A percentile compares a stretch with the other conserved stretches of the same genome.
phyloP scores from a whole-genome alignment of 176 grass and related monocot genomes.

The Tillandsia fasciculata region DNA sequence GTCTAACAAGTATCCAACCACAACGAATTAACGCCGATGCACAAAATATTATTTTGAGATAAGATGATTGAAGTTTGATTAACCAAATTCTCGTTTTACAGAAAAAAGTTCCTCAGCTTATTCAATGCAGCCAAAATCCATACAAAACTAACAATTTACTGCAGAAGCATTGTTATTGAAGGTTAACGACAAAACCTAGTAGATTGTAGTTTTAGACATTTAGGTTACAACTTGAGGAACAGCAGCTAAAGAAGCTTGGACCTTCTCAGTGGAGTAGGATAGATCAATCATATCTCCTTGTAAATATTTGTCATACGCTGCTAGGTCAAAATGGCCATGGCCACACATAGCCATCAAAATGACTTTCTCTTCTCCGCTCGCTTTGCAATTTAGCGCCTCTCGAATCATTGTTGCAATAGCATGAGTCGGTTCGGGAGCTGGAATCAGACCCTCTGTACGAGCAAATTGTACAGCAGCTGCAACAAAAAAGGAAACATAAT shows the following conservation, averaged over 20 bases:
- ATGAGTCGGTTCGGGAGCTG: conserved; percentile 87
- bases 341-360: conserved; percentile 97
- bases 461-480: conserved; percentile 79
- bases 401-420: conserved; percentile 85
- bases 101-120: no score
- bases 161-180: no score
- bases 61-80: no score
- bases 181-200: no score
- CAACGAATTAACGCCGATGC: no score
- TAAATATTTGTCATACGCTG: conserved; percentile 72
- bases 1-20: no score
- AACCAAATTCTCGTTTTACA: no score
- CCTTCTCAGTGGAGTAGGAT: conserved; percentile 37
- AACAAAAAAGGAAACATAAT: conserved; percentile 1
- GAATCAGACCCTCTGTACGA: conserved; percentile 88
- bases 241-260: conserved; percentile 48
- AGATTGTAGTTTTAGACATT: not conserved
- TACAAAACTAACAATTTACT: no score
- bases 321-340: conserved; percentile 90
- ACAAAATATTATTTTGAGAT: no score
- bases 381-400: conserved; percentile 78
- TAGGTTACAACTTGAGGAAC: conserved; percentile 34
- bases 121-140: no score
- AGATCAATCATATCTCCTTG: conserved; percentile 77
- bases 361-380: conserved; percentile 78